Base-by-base conservation (phyloP, 202 grass and related monocot species). In the Miscanthus sacchariflorus region DNA sequence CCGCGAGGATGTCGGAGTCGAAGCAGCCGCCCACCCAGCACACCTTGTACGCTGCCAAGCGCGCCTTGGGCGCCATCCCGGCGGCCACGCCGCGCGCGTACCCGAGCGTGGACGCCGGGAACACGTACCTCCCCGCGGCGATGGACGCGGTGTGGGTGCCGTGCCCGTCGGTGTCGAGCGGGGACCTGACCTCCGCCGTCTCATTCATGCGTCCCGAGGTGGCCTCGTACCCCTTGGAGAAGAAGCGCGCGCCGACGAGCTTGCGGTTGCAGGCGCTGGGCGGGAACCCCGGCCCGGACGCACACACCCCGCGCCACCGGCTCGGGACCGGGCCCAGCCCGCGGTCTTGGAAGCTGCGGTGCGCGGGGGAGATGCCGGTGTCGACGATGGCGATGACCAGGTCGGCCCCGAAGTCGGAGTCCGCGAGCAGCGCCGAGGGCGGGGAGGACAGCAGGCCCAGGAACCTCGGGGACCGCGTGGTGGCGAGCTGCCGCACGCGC, bases 1-100 rank as follows among this genome's bases (percentile, higher is more conserved):
- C 96, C 2, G 94, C 96, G 64, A 98, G 96, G 85, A 98, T 98
- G 86, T 98, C 96, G 4, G 96, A 98, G 64, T 98, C 96, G 81
- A 98, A 98, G 91, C 94, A 95, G 0, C 94, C 94, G 13, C 90
- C 90, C 0, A 9, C 80, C 96, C 96, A 98, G 85, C 96, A 98
- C 21, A 98, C 96, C 87, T 98, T 98, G 90, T 98, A 98, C 6
- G 92, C 94, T 0, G 96, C 92, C 50, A 98, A 80, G 28, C 94
- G 92, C 38, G 96, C 96, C 90, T 98, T 98, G 68, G 96, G 96
- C 11, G 92, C 96, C 96, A 98, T 98, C 12, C 96, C 94, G 1
- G 96, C 91, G 0, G 94, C 94, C 2, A 98, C 91, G 52, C 94
- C 94, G 43, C 93, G 87, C 13, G 92, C 94, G 66, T 98, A 98